A percentile compares a stretch with the other conserved stretches of the same genome.
These are phyloP conservation scores for Saturnispora diversa DNA, from an alignment of 805 yeast species.

Conservation along the genomic window DNA sequence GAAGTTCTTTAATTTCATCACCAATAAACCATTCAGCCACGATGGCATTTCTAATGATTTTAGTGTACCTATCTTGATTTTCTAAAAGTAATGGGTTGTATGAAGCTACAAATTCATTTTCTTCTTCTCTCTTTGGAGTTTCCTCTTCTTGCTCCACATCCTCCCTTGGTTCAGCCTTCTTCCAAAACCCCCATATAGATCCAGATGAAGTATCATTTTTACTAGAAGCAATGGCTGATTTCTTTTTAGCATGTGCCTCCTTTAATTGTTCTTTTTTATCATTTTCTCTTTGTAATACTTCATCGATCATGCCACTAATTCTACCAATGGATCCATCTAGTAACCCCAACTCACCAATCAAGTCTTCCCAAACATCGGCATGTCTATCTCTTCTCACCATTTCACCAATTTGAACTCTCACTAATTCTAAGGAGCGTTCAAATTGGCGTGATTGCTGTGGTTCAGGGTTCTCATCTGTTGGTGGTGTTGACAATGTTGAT, in stretches of 20 bases:
- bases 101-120: not conserved
- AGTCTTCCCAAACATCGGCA: constrained; percentile 17
- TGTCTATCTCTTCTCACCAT: constrained; percentile 14
- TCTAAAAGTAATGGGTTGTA: not conserved
- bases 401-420: constrained; percentile 10
- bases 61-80: constrained; percentile 12
- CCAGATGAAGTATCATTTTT: not conserved
- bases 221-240: not conserved
- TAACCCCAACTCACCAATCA: constrained; percentile 14
- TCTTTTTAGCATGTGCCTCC: not conserved
- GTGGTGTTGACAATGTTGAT: not conserved
- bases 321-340: constrained; percentile 11
- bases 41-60: constrained; percentile 13
- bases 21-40: constrained; percentile 13
- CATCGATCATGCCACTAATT: constrained; percentile 10
- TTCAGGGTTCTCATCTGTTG: not conserved
- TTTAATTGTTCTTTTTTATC: not conserved
- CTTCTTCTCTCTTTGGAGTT: not conserved
- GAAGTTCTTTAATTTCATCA: constrained; percentile 15
- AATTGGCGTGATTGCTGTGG: constrained; percentile 12
- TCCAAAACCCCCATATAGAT: constrained; percentile 8
- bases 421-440: constrained; percentile 14
- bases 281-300: not conserved
- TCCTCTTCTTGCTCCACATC: not conserved
- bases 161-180: not conserved